Evolutionary conservation across 139 green algal genomes (phyloP).

Genomic region (Desmodesmus armatus): DNA sequence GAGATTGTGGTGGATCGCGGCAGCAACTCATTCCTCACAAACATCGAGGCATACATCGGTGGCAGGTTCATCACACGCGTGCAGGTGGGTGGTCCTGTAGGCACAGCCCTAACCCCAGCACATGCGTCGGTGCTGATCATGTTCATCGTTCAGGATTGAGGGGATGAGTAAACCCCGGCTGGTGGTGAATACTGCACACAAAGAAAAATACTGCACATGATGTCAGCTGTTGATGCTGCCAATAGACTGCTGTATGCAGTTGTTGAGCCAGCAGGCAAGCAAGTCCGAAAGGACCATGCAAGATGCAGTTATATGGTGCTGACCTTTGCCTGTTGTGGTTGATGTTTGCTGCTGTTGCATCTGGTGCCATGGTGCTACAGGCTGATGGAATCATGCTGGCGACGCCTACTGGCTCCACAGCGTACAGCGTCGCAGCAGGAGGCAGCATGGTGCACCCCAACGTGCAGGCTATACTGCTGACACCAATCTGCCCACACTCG

Average conservation of each 20-base stretch:
- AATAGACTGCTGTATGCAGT: too few species aligned
- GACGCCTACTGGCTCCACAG: constrained; percentile 96
- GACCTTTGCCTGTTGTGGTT: neutral
- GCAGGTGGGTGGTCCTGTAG: constrained; percentile 54
- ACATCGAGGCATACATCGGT: constrained; percentile 92
- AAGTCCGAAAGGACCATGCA: too few species aligned
- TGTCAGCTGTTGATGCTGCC: too few species aligned
- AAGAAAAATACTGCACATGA: too few species aligned
- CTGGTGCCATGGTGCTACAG: constrained; percentile 49
- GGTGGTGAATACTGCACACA: too few species aligned
- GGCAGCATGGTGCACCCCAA: constrained; percentile 94
- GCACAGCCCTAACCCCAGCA: too few species aligned
- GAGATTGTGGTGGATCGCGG: constrained; percentile 97
- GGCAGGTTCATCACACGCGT: constrained; percentile 89
- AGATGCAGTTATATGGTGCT: too few species aligned
- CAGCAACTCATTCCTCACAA: constrained; percentile 89
- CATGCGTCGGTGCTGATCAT: too few species aligned
- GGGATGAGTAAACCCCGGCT: too few species aligned
- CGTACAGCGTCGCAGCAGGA: constrained; percentile 94
- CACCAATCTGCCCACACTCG: constrained; percentile 95
- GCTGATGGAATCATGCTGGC: constrained; percentile 96
- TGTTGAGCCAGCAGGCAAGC: too few species aligned
- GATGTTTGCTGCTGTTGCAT: neutral
- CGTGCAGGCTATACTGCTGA: constrained; percentile 93
- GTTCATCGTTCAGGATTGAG: too few species aligned